A percentile compares a stretch with the other conserved stretches of the same genome.
These are phyloP conservation scores for Pseudogymnoascus sp. DNA, from an alignment of 2,329 filamentous ascomycete genomes.

Conservation along the genomic window DNA sequence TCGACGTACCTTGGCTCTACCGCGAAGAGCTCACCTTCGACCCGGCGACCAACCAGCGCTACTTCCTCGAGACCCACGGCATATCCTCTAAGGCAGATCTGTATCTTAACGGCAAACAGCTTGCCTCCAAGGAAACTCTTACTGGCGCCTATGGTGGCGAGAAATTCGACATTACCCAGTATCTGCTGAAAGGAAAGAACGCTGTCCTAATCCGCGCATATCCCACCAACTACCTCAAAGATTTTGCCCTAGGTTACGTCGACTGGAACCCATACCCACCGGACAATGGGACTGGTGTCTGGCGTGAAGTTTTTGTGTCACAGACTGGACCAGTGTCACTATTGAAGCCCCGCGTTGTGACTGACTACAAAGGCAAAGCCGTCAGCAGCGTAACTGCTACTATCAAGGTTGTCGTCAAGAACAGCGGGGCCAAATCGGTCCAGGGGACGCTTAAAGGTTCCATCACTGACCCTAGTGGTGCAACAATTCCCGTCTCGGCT, in stretches of 20 bases:
- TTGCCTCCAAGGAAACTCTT: slow-evolving; percentile 42
- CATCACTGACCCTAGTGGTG: slow-evolving; percentile 17
- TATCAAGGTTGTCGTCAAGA: slow-evolving; percentile 8
- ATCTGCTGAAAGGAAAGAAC: slow-evolving; percentile 36
- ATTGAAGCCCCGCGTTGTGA: slow-evolving; percentile 9
- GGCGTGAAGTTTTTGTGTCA: slow-evolving; percentile 49
- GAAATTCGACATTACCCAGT: slow-evolving; percentile 44
- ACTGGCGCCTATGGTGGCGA: slow-evolving; percentile 50
- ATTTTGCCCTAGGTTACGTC: slow-evolving; percentile 52
- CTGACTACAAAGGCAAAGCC: slow-evolving; percentile 5
- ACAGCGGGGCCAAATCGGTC: slow-evolving; percentile 19
- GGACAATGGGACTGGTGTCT: slow-evolving; percentile 56
- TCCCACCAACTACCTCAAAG: slow-evolving; percentile 50
- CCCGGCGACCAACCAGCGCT: slow-evolving; percentile 33
- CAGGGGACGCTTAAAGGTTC: slow-evolving; percentile 19
- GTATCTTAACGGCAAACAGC: slow-evolving; percentile 46
- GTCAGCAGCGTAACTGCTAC: slow-evolving; percentile 1
- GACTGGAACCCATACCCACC: slow-evolving; percentile 56
- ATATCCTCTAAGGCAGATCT: slow-evolving; percentile 54
- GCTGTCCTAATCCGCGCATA: slow-evolving; percentile 45
- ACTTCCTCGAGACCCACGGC: slow-evolving; percentile 48
- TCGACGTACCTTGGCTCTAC: slow-evolving; percentile 51
- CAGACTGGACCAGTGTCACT: slow-evolving; percentile 45
- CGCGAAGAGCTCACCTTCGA: slow-evolving; percentile 43
- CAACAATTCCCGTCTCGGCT: slow-evolving; percentile 24